Evolutionary conservation across 768 basidiomycete species (phyloP).

Genomic region (Trametes cingulata): DNA sequence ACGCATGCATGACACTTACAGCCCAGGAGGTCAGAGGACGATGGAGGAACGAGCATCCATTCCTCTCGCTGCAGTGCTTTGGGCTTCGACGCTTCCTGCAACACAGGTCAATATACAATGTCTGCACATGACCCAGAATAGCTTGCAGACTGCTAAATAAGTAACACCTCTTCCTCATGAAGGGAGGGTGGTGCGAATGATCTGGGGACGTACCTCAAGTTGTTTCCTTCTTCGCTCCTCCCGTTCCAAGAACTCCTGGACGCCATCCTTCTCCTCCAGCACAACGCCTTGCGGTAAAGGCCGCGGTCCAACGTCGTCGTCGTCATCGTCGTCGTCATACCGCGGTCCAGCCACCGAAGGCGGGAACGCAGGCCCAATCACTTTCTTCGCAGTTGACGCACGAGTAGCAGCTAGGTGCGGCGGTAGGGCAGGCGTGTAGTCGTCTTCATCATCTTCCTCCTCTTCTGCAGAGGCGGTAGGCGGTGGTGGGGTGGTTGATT

Average conservation of each 20-base stretch:
- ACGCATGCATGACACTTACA: conserved; percentile 51
- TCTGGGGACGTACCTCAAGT: conserved; percentile 56
- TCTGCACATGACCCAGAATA: too few species aligned
- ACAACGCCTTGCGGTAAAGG: conserved; percentile 56
- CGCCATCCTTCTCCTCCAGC: conserved; percentile 57
- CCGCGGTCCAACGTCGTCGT: conserved; percentile 84
- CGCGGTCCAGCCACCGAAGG: conserved; percentile 30
- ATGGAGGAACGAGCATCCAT: conserved; percentile 98
- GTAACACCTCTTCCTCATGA: neutral
- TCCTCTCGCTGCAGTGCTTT: conserved; percentile 84
- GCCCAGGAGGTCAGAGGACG: conserved; percentile 72
- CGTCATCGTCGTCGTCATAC: conserved; percentile 46
- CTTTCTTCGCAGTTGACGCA: conserved; percentile 35
- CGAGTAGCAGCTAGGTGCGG: conserved; percentile 61
- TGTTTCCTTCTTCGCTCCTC: conserved; percentile 77
- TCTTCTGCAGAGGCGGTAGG: conserved; percentile 29
- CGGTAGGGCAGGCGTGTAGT: conserved; percentile 72
- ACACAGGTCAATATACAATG: too few species aligned
- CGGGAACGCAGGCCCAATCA: conserved; percentile 58
- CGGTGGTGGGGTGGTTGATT: conserved; percentile 20
- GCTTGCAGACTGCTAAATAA: too few species aligned
- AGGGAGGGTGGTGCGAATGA: neutral
- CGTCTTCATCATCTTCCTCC: conserved; percentile 64
- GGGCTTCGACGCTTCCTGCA: conserved; percentile 79
- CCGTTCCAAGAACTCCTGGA: conserved; percentile 79